Evolutionary conservation across 192 early-diverging fungal genomes (phyloP).

Genomic region (Rhizophagus clarus): DNA sequence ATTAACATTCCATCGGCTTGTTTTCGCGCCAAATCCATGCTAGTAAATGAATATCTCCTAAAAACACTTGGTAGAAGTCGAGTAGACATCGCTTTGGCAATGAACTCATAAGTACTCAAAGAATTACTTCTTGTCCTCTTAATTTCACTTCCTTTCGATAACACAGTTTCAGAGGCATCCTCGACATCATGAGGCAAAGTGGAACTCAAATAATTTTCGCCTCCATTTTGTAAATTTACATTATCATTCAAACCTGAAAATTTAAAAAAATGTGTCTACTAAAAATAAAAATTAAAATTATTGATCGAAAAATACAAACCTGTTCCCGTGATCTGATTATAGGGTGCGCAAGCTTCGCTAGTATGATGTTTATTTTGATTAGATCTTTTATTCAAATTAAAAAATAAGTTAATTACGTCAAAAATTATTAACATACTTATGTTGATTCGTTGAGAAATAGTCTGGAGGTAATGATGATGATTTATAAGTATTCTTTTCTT

Average conservation of each 20-base stretch:
- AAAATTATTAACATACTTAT: not conserved
- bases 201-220: not conserved
- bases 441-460: not conserved
- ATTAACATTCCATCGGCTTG: not conserved
- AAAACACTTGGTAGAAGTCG: not conserved
- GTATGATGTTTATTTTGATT: not conserved
- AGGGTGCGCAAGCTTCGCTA: not conserved
- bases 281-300: not conserved
- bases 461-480: not conserved
- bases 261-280: not conserved
- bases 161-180: not conserved
- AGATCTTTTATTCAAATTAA: not conserved
- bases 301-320: not conserved
- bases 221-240: not conserved
- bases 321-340: not conserved
- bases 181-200: no score
- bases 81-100: not conserved
- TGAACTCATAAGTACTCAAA: not conserved
- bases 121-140: not conserved
- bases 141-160: not conserved
- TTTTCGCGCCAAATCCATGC: not conserved
- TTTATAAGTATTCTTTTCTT: not conserved
- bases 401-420: not conserved
- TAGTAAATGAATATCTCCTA: conserved; percentile 4
- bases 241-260: not conserved